Percentiles rank a stretch among this genome's conserved stretches.
Evolutionary conservation across 1,284 basidiomycete genomes (phyloP).

Genomic region (Austropuccinia psidii): DNA sequence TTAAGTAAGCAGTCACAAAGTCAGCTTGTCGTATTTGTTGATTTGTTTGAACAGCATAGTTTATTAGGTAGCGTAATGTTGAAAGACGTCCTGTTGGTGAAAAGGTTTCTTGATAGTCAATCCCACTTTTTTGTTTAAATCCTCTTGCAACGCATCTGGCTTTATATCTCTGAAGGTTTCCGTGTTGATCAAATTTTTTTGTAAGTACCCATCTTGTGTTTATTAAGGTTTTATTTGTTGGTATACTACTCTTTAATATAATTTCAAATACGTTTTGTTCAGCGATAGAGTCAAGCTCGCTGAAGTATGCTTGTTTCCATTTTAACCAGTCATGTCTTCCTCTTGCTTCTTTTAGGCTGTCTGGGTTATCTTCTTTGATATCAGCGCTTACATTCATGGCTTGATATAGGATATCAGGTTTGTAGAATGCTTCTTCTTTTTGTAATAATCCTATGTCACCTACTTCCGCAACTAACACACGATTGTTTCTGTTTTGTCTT

Average conservation of each 20-base stretch:
- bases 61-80: not conserved
- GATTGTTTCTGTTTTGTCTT: too few relatives aligned
- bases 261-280: not conserved
- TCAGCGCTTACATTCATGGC: too few relatives aligned
- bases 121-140: constrained; percentile 7
- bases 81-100: not conserved
- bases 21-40: not conserved
- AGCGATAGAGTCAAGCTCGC: not conserved
- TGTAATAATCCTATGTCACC: too few relatives aligned
- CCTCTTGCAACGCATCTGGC: constrained; percentile 9
- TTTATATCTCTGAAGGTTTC: not conserved
- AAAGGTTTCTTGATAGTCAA: constrained; percentile 16
- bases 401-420: too few relatives aligned
- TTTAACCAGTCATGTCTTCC: not conserved
- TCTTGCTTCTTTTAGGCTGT: not conserved
- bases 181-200: not conserved
- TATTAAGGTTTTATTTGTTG: not conserved
- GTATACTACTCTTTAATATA: not conserved
- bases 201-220: not conserved
- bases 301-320: not conserved
- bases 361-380: too few relatives aligned
- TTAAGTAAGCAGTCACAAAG: constrained; percentile 1
- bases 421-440: too few relatives aligned
- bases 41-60: not conserved
- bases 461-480: too few relatives aligned